phyloP scores from a whole-genome alignment of 106 monocot genomes.

The Allium sativum region DNA sequence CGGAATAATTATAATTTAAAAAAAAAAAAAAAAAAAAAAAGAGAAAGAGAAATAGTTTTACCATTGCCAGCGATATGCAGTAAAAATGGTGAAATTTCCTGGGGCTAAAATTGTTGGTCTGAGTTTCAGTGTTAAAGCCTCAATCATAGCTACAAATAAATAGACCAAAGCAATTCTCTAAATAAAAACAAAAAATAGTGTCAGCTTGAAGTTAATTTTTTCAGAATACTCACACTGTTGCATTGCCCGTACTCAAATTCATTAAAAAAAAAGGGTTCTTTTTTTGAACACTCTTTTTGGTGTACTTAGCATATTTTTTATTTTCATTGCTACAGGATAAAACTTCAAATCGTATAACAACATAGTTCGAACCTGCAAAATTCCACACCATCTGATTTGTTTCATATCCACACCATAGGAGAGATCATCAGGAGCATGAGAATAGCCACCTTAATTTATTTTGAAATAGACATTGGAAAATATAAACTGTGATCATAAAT shows the following conservation, averaged over 20 bases:
- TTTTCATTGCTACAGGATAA: not conserved
- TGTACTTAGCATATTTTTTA: not conserved
- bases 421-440: conserved; percentile 36
- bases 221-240: no score
- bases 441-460: conserved; percentile 29
- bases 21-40: no score
- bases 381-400: conserved; percentile 36
- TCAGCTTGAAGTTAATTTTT: no score
- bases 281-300: not conserved
- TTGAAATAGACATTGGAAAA: not conserved
- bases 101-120: conserved; percentile 11
- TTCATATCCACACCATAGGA: conserved; percentile 51
- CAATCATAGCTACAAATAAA: conserved; percentile 16
- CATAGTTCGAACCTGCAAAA: conserved; percentile 26
- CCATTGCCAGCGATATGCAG: conserved; percentile 24
- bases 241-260: not conserved
- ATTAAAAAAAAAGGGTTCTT: not conserved
- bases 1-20: no score
- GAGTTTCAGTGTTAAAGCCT: conserved; percentile 12
- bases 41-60: not conserved
- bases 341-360: not conserved
- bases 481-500: not conserved
- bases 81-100: conserved; percentile 14
- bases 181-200: no score
- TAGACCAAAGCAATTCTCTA: conserved; percentile 24